phyloP scores from a whole-genome alignment of 2,329 filamentous ascomycete genomes.

The Decorospora gaudefroyi region DNA sequence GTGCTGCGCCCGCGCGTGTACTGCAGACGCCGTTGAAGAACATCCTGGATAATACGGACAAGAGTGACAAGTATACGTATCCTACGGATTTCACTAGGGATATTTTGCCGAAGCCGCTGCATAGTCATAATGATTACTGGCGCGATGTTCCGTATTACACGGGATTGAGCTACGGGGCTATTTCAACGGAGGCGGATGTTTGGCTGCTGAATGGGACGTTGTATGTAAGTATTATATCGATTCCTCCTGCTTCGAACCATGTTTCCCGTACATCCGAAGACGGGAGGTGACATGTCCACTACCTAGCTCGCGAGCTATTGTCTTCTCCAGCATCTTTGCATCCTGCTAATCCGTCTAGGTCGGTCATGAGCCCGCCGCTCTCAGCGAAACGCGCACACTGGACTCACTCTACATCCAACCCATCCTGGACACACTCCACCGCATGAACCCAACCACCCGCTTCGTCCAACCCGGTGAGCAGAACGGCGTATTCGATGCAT shows the following conservation, averaged over 20 bases:
- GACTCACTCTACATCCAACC: conserved; percentile 64
- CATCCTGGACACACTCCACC: conserved; percentile 59
- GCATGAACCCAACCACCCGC: conserved; percentile 59
- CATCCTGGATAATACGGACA: conserved; percentile 60
- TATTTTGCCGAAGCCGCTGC: conserved; percentile 61
- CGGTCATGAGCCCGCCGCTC: conserved; percentile 59
- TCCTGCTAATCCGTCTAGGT: conserved; percentile 50
- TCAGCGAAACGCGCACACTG: conserved; percentile 60
- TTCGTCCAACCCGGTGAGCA: conserved; percentile 55
- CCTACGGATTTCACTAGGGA: conserved; percentile 65
- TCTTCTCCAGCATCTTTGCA: too few relatives aligned
- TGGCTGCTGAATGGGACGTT: conserved; percentile 62
- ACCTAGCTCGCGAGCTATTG: too few relatives aligned
- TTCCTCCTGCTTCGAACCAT: not conserved
- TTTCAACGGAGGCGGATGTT: conserved; percentile 64
- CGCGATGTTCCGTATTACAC: conserved; percentile 54
- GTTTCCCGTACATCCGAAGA: too few relatives aligned
- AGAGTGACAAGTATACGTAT: conserved; percentile 59
- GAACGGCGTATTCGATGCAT: conserved; percentile 67
- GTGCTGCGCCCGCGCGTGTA: conserved; percentile 40
- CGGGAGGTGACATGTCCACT: too few relatives aligned
- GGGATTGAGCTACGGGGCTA: conserved; percentile 62
- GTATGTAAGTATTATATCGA: conserved; percentile 50
- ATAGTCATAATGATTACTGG: conserved; percentile 66
- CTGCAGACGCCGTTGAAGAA: conserved; percentile 56